Evolutionary conservation across 805 yeast species (phyloP).

Genomic region (Teunomyces kruisii): DNA sequence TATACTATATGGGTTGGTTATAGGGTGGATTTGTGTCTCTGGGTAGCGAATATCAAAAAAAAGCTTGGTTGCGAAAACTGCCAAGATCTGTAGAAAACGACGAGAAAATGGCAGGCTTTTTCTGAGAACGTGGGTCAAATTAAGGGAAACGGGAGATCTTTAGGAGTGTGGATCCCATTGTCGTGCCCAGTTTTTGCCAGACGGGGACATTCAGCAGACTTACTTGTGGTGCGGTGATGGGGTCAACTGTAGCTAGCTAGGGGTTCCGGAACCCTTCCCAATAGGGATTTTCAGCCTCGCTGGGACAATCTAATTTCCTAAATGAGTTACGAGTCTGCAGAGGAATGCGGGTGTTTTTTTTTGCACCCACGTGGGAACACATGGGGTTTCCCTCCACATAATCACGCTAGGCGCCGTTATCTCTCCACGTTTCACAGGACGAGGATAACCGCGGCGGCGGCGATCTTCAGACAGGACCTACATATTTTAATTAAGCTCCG

Average conservation of each 20-base stretch:
- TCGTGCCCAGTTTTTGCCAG: not conserved
- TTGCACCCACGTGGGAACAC: constrained; percentile 2
- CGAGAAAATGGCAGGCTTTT: constrained; percentile 4
- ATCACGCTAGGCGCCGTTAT: too few relatives aligned
- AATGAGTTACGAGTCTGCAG: not conserved
- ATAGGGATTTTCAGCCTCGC: not conserved
- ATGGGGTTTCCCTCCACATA: too few relatives aligned
- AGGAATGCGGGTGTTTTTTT: not conserved
- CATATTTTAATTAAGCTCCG: too few relatives aligned
- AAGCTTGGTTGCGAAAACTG: constrained; percentile 5
- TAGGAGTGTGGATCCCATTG: not conserved
- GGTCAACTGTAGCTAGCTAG: not conserved
- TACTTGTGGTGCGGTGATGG: not conserved
- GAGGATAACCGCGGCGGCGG: too few relatives aligned
- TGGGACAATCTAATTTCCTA: not conserved
- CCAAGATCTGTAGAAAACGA: not conserved
- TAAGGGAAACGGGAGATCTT: not conserved
- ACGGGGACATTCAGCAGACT: not conserved
- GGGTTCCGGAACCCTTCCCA: not conserved
- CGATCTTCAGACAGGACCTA: too few relatives aligned
- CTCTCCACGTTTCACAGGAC: not conserved
- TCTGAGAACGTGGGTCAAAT: constrained; percentile 1
- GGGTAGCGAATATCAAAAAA: not conserved
- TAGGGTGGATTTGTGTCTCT: not conserved
- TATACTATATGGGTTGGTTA: not conserved